Percentiles rank a stretch among this genome's conserved stretches.
phyloP scores from a whole-genome alignment of 2,329 filamentous ascomycete species.

The Paraphaeosphaeria sporulosa region DNA sequence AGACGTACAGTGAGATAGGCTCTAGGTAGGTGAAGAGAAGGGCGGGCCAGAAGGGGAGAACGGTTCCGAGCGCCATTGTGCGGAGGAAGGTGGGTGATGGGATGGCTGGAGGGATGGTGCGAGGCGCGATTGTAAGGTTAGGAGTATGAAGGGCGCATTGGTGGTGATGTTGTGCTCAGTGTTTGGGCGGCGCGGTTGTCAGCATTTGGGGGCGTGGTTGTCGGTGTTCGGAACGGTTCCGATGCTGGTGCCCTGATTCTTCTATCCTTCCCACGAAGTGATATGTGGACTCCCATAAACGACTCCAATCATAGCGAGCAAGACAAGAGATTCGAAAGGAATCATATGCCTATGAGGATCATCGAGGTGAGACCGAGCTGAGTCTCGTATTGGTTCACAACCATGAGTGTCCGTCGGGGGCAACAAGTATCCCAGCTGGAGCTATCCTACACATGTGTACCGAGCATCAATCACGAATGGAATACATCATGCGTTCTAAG shows the following conservation, averaged over 20 bases:
- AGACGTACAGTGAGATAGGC: constrained; percentile 31
- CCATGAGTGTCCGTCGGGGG: too few species aligned
- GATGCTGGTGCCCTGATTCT: background rate
- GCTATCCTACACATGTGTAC: too few species aligned
- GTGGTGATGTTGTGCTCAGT: background rate
- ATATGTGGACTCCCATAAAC: background rate
- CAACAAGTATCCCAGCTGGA: too few species aligned
- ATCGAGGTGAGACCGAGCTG: too few species aligned
- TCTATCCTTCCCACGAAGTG: background rate
- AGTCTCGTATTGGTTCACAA: too few species aligned
- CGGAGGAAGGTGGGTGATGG: background rate
- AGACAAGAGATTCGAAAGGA: too few species aligned
- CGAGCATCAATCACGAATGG: too few species aligned
- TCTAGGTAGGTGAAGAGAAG: constrained; percentile 39
- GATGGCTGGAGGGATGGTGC: background rate
- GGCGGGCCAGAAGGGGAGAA: constrained; percentile 34
- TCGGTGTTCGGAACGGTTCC: background rate
- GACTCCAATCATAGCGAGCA: too few species aligned
- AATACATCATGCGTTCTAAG: too few species aligned
- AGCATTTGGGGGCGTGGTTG: background rate
- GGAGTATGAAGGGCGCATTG: background rate
- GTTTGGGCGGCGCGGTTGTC: background rate
- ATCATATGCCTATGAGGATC: too few species aligned
- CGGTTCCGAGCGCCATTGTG: constrained; percentile 35
- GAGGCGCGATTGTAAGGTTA: background rate